Base-by-base conservation (phyloP, 2,329 filamentous ascomycete species). In the Apiospora rasikravindrae region DNA sequence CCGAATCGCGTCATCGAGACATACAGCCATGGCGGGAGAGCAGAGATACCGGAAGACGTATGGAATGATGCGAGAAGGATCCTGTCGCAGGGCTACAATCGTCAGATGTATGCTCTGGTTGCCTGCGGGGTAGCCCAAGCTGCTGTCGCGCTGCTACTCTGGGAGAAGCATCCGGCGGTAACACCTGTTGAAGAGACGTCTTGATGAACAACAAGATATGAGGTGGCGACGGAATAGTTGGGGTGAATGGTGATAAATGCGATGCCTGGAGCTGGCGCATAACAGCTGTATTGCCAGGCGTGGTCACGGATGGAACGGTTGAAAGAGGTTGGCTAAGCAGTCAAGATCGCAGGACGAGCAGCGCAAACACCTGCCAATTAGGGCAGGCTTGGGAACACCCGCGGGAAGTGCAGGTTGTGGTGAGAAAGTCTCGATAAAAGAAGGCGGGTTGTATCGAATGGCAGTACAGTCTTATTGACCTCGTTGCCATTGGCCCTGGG, bases 31-130 rank as follows among this genome's bases (percentile, higher is more conserved):
- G n/a, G 47, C 3, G n/a, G 7, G 22, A 24, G 7, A 24, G 22
- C 22, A 24, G n/a, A 4, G 47, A 51, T 51, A 24, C 8, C 47
- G 3, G 8, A 22, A 2, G 47, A 51, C 2, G 10, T 51, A 0
- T 51, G 47, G 47, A 13, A 11, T 11, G 47, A 51, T 11, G 16
- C 72, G 71, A 24, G 45, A 73, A 16, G 70, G 67, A 2, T 70
- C 73, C 40, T 37, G 47, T 71, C 75, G 4, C 71, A 70, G 14
- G 75, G 71, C 19, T 78, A 77, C 37, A 78, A 74, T 71, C 71
- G 66, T 0, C 75, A 77, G 44, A 70, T 73, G 3, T 70, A 76
- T 4, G 76, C 75, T 1, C 45, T 77, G 2, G 74, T 73, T 11
- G 73, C 71, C 37, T 76, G 72, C 4, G 74, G 74, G 8, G 76